Evolutionary conservation across 495 filamentous ascomycete species (phyloP).

Genomic region (Aspergillus heteromorphus): DNA sequence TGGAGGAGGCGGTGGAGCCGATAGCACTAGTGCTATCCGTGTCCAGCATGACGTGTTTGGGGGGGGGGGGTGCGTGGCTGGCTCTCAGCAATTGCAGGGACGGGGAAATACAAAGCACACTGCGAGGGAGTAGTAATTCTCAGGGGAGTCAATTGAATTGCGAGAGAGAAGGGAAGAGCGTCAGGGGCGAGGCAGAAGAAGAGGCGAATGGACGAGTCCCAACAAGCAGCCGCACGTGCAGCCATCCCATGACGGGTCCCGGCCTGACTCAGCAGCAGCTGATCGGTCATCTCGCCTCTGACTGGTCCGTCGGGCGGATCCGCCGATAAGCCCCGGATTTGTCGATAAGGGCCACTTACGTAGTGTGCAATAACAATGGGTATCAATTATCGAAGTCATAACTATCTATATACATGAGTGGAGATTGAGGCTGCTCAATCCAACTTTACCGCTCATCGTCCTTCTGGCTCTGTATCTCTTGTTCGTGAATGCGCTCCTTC

Average conservation of each 20-base stretch:
- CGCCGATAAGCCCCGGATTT: neutral
- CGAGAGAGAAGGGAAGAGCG: neutral
- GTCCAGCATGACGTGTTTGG: neutral
- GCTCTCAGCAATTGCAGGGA: neutral
- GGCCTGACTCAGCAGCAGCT: neutral
- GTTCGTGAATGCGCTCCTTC: constrained; percentile 48
- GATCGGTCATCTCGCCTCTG: neutral
- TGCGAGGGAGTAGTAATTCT: neutral
- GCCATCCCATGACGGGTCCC: neutral
- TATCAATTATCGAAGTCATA: constrained; percentile 5
- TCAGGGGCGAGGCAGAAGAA: neutral
- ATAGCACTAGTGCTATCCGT: constrained; percentile 1
- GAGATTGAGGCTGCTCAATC: neutral
- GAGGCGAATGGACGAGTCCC: neutral
- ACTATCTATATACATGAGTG: neutral
- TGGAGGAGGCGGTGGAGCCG: constrained; percentile 7
- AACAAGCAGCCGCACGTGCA: neutral
- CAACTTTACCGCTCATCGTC: neutral
- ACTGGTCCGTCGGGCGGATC: neutral
- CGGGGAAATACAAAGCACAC: neutral
- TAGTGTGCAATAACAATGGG: too few species aligned
- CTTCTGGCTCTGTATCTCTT: constrained; percentile 30
- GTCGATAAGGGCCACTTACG: too few species aligned
- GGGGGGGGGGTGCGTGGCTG: neutral
- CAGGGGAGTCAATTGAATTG: neutral